phyloP scores from a whole-genome alignment of 805 yeast species.

The Metschnikowia continentalis region DNA sequence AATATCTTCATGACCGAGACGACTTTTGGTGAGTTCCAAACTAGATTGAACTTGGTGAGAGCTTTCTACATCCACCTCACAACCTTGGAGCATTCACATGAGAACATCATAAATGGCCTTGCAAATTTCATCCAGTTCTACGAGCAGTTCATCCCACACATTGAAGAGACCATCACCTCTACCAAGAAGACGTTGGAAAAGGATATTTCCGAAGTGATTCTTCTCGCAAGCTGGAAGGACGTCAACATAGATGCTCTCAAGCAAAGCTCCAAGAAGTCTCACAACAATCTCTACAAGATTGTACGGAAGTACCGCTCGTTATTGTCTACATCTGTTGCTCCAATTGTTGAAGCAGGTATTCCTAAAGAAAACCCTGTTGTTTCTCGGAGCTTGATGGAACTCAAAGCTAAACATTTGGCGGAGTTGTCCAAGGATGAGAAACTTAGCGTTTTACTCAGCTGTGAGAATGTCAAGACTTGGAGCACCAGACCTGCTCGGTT shows the following conservation, averaged over 20 bases:
- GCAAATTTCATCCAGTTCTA: slow-evolving; percentile 60
- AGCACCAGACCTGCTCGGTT: slow-evolving; percentile 52
- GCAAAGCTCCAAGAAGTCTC: slow-evolving; percentile 90
- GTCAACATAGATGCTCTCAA: slow-evolving; percentile 89
- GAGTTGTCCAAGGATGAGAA: slow-evolving; percentile 12
- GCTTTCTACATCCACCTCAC: slow-evolving; percentile 57
- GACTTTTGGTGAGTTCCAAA: slow-evolving; percentile 66
- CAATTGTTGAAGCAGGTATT: slow-evolving; percentile 59
- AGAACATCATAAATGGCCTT: slow-evolving; percentile 36
- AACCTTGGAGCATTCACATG: slow-evolving; percentile 21
- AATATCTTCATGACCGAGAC: slow-evolving; percentile 74
- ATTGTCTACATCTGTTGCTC: slow-evolving; percentile 47
- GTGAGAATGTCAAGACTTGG: slow-evolving; percentile 46
- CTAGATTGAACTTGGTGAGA: slow-evolving; percentile 55
- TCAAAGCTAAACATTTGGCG: slow-evolving; percentile 1
- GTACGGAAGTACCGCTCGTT: slow-evolving; percentile 75
- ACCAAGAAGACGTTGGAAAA: slow-evolving; percentile 62
- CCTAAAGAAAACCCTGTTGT: slow-evolving; percentile 13
- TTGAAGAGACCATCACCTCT: slow-evolving; percentile 43
- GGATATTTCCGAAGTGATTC: slow-evolving; percentile 76
- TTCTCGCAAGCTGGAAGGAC: slow-evolving; percentile 96
- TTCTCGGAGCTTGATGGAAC: neutral
- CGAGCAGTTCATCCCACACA: slow-evolving; percentile 53
- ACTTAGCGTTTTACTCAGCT: slow-evolving; percentile 15
- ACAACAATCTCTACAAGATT: slow-evolving; percentile 74